These are phyloP conservation scores for Xylaria sp. DNA, from an alignment of 2,329 filamentous ascomycete species.

Conservation along the genomic window DNA sequence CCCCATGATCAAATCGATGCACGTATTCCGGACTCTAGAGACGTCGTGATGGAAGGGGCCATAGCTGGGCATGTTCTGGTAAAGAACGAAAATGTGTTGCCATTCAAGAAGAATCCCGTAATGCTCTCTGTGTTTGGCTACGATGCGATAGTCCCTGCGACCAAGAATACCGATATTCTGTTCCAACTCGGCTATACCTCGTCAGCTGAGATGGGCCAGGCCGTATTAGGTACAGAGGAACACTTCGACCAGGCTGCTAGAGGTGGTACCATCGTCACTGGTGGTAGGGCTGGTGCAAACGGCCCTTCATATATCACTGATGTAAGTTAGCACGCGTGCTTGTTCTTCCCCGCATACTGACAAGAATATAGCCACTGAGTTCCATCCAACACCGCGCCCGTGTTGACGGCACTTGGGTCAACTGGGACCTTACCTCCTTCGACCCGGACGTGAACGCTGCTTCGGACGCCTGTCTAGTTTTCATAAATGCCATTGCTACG, in stretches of 20 bases:
- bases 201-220: constrained; percentile 58
- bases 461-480: constrained; percentile 72
- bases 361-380: constrained; percentile 59
- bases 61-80: constrained; percentile 77
- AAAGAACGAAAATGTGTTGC: constrained; percentile 77
- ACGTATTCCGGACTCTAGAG: constrained; percentile 57
- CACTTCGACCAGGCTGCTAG: constrained; percentile 62
- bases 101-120: constrained; percentile 66
- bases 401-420: constrained; percentile 66
- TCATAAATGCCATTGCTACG: constrained; percentile 77
- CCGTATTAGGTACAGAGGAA: constrained; percentile 55
- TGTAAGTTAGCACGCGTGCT: constrained; percentile 51
- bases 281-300: constrained; percentile 63
- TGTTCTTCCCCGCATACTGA: constrained; percentile 34
- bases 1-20: constrained; percentile 62
- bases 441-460: constrained; percentile 59
- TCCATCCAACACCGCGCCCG: constrained; percentile 66
- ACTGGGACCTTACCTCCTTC: constrained; percentile 63
- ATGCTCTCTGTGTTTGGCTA: constrained; percentile 70
- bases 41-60: constrained; percentile 62
- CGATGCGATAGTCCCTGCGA: constrained; percentile 67
- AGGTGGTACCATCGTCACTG: constrained; percentile 64
- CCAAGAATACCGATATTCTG: constrained; percentile 59
- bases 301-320: constrained; percentile 62
- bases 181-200: constrained; percentile 62